Evolutionary conservation across 352 stramenopile genomes (phyloP), one percentile per base, ranked within the genome.

Genomic region (Phytophthora boehmeriae): DNA sequence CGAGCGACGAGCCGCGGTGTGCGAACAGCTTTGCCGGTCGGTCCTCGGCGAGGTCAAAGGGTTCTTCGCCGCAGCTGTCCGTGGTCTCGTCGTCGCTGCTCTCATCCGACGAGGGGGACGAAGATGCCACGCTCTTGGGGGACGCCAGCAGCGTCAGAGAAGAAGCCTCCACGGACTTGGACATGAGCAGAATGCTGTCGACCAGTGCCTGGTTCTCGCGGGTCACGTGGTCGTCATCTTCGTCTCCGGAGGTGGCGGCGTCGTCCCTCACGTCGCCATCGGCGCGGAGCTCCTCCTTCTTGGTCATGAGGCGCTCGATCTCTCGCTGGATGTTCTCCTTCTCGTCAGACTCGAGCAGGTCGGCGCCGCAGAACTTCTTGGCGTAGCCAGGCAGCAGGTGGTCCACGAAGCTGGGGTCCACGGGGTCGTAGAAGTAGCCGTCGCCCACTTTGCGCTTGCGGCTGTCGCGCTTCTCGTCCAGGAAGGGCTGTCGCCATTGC

Each of bases 401-500:
- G 47, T 95, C 86, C 16, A 95, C 83, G 51, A 95, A 95, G 67
- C 54, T 92, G 36, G 86, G 86, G 68, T 95, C 86, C 48, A 95
- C 86, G 10, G 86, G 86, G 66, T 95, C 86, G 71, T 91, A 92
- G 54, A 92, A 91, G 64, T 80, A 86, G 48, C 82, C 84, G 62
- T 95, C 86, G 51, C 83, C 86, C 11, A 86, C 78, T 64, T 92
- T 91, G 68, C 86, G 86, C 73, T 95, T 95, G 66, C 85, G 82
- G 63, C 78, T 90, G 46, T 86, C 84, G 49, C 71, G 86, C 59
- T 89, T 89, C 58, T 92, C 86, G 50, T 93, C 86, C 48, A 95
- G 66, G 66, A 95, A 95, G 11, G 86, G 83, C 61, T 90, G 75
- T 27, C 86, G 86, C 86, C 86, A 95, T 54, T 95, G 86, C 86